Conservation (phyloP, 129 eudicot genomes). For the Flaveria sonorensis region DNA sequence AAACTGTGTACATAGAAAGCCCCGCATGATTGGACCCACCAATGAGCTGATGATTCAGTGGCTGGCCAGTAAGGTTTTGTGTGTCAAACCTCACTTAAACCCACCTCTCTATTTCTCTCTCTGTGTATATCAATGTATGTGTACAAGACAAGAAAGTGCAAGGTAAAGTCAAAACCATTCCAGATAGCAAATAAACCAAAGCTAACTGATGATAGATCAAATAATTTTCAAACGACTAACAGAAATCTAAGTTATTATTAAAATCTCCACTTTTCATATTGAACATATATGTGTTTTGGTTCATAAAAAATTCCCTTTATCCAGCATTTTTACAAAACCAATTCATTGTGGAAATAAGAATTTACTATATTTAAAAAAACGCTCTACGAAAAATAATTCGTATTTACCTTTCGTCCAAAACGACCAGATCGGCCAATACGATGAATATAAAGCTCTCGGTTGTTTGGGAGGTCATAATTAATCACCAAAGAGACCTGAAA, state of each 20-base stretch:
- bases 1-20: not conserved
- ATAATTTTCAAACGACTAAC: not conserved
- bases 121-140: too few species aligned
- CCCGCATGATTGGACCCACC: not conserved
- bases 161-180: not conserved
- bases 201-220: not conserved
- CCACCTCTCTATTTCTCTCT: too few species aligned
- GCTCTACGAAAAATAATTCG: not conserved
- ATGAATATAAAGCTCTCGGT: constrained; percentile 93
- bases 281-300: not conserved
- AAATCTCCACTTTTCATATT: not conserved
- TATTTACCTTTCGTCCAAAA: constrained; percentile 91
- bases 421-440: constrained; percentile 99
- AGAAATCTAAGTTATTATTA: not conserved
- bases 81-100: not conserved
- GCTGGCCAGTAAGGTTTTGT: not conserved
- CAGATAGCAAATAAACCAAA: not conserved
- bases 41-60: not conserved
- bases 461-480: constrained; percentile 93
- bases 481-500: constrained; percentile 88
- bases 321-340: not conserved
- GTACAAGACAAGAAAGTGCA: too few species aligned
- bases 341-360: not conserved
- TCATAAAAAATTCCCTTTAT: not conserved
- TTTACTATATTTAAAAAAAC: not conserved